These are phyloP conservation scores for Glycyrrhiza uralensis DNA, from an alignment of 306 rosid genomes.

Conservation along the genomic window DNA sequence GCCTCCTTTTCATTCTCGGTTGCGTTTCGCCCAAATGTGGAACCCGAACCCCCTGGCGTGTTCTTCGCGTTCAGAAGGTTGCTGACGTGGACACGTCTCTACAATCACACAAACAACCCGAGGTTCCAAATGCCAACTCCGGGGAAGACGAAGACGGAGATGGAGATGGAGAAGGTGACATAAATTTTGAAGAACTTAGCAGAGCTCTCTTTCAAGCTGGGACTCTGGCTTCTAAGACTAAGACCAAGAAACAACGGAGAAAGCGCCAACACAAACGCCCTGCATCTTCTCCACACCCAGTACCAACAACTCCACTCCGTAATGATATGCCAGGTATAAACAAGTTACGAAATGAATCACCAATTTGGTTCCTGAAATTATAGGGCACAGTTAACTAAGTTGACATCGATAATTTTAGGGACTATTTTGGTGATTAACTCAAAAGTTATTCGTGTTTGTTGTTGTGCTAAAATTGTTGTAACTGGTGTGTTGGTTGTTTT, in stretches of 20 bases:
- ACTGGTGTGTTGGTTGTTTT: constrained; percentile 31
- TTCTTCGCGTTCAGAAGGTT: constrained; percentile 66
- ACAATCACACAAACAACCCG: neutral
- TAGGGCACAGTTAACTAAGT: no score
- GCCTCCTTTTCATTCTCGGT: constrained; percentile 63
- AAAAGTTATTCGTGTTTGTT: no score
- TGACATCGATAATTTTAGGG: no score
- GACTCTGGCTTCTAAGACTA: constrained; percentile 40
- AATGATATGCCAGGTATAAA: constrained; percentile 54
- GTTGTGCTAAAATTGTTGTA: neutral
- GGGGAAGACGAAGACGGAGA: constrained; percentile 36
- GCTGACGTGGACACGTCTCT: constrained; percentile 18
- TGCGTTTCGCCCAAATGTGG: constrained; percentile 58
- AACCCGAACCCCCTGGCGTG: constrained; percentile 60
- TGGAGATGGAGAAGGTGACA: constrained; percentile 38
- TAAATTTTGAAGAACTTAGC: constrained; percentile 62
- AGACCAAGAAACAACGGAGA: constrained; percentile 30
- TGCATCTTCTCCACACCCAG: constrained; percentile 23
- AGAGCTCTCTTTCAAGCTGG: constrained; percentile 59
- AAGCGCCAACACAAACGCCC: neutral
- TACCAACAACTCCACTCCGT: constrained; percentile 21
- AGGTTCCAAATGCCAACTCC: constrained; percentile 26
- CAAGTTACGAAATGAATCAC: no score
- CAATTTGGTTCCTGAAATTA: no score
- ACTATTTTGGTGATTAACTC: no score